These are phyloP conservation scores for Huntiella bhutanensis DNA, from an alignment of 2,329 filamentous ascomycete species.

Conservation along the genomic window DNA sequence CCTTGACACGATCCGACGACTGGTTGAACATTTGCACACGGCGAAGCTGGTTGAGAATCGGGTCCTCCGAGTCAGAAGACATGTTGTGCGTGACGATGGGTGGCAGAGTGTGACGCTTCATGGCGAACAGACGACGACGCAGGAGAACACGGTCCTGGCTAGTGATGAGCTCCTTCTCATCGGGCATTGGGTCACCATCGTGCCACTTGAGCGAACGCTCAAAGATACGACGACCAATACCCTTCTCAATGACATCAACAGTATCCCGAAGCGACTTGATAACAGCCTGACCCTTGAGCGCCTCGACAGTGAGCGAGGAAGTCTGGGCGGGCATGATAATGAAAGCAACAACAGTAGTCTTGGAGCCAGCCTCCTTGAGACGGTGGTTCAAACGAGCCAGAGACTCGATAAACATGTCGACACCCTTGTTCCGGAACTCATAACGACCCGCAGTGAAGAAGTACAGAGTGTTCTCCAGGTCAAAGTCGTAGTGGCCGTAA, in stretches of 20 bases:
- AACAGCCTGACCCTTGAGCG: constrained; percentile 88
- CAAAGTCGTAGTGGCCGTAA: constrained; percentile 95
- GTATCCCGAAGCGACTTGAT: constrained; percentile 93
- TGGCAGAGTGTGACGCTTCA: constrained; percentile 80
- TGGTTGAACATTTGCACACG: constrained; percentile 96
- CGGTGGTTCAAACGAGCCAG: constrained; percentile 85
- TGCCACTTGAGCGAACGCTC: constrained; percentile 91
- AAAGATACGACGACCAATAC: constrained; percentile 84
- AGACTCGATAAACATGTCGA: constrained; percentile 98
- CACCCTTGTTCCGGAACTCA: constrained; percentile 95
- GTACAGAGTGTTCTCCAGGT: constrained; percentile 90
- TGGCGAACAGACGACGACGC: constrained; percentile 78
- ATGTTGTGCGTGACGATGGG: constrained; percentile 99
- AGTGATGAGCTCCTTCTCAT: constrained; percentile 91
- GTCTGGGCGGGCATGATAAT: constrained; percentile 98
- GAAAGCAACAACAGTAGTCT: constrained; percentile 89
- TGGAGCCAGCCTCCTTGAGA: constrained; percentile 67
- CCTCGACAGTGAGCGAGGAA: constrained; percentile 83
- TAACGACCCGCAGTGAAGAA: constrained; percentile 95
- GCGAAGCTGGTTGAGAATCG: constrained; percentile 86
- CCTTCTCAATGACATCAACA: constrained; percentile 76
- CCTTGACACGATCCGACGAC: constrained; percentile 83
- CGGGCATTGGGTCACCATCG: constrained; percentile 79
- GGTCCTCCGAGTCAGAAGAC: constrained; percentile 83
- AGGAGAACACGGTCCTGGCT: constrained; percentile 83